phyloP scores from a whole-genome alignment of 2,329 filamentous ascomycete genomes.

The Epicoccum sorghinum region DNA sequence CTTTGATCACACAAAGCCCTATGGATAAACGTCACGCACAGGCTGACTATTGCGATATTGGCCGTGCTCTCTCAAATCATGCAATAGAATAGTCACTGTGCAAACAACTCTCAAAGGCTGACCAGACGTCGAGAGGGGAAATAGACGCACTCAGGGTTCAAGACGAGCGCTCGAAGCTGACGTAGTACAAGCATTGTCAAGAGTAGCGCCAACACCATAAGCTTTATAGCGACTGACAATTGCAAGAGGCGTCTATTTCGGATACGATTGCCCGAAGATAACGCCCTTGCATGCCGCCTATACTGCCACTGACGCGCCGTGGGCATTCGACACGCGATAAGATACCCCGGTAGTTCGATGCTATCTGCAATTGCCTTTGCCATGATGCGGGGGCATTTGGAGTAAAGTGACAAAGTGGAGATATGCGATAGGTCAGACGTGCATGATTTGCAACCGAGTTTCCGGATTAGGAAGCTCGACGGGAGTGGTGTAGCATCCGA shows the following conservation, averaged over 20 bases:
- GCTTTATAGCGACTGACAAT: conserved; percentile 5
- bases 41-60: no score
- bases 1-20: no score
- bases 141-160: not conserved
- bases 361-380: conserved; percentile 16
- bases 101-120: no score
- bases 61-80: no score
- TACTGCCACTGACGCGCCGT: conserved; percentile 15
- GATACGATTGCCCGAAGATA: conserved; percentile 11
- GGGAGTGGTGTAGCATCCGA: conserved; percentile 4
- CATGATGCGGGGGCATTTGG: conserved; percentile 19
- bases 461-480: conserved; percentile 32
- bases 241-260: not conserved
- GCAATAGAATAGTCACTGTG: no score
- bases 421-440: conserved; percentile 20
- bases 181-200: conserved; percentile 10
- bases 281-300: conserved; percentile 4
- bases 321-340: conserved; percentile 25
- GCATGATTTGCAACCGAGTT: conserved; percentile 20
- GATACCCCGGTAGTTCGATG: conserved; percentile 16
- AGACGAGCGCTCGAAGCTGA: not conserved
- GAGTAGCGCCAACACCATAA: not conserved
- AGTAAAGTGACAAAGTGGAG: conserved; percentile 2
- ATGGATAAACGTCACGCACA: no score
- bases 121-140: not conserved